Conservation (phyloP, 805 yeast genomes). For the Pichia pseudocactophila region DNA sequence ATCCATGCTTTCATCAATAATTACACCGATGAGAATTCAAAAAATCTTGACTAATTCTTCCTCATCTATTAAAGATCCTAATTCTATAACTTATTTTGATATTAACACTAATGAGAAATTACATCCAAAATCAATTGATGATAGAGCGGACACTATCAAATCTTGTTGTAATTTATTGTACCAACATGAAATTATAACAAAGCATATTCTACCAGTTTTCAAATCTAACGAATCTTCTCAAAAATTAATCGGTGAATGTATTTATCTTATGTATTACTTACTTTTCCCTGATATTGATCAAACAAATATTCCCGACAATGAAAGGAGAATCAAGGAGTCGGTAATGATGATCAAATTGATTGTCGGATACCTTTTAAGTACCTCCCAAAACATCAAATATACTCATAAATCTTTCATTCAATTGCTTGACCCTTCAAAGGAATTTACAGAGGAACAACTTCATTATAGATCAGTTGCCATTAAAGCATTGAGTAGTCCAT, state of each 20-base stretch:
- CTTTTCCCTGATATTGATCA: slow-evolving; percentile 5
- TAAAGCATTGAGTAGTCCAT: slow-evolving; percentile 35
- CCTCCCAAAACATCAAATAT: slow-evolving; percentile 19
- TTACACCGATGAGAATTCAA: slow-evolving; percentile 25
- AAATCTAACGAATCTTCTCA: slow-evolving; percentile 7
- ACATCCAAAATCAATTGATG: slow-evolving; percentile 23
- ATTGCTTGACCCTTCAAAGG: slow-evolving; percentile 10
- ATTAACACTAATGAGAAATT: slow-evolving; percentile 18
- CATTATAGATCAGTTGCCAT: slow-evolving; percentile 29
- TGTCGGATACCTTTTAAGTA: slow-evolving; percentile 29
- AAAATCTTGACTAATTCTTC: slow-evolving; percentile 28
- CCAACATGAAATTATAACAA: slow-evolving; percentile 12
- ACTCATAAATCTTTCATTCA: slow-evolving; percentile 19
- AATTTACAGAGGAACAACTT: slow-evolving; percentile 13
- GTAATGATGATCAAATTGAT: slow-evolving; percentile 17
- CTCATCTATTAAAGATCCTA: slow-evolving; percentile 30
- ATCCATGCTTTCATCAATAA: slow-evolving; percentile 32
- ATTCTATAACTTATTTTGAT: slow-evolving; percentile 23
- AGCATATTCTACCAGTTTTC: slow-evolving; percentile 9
- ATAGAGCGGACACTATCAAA: slow-evolving; percentile 19
- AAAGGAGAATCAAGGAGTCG: slow-evolving; percentile 7
- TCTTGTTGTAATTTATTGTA: slow-evolving; percentile 21
- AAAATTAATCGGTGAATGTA: slow-evolving; percentile 4
- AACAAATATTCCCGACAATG: neutral
- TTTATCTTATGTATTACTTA: slow-evolving; percentile 4